Evolutionary conservation across 2,329 filamentous ascomycete genomes (phyloP).

Genomic region (Trichoderma cornu-damae): DNA sequence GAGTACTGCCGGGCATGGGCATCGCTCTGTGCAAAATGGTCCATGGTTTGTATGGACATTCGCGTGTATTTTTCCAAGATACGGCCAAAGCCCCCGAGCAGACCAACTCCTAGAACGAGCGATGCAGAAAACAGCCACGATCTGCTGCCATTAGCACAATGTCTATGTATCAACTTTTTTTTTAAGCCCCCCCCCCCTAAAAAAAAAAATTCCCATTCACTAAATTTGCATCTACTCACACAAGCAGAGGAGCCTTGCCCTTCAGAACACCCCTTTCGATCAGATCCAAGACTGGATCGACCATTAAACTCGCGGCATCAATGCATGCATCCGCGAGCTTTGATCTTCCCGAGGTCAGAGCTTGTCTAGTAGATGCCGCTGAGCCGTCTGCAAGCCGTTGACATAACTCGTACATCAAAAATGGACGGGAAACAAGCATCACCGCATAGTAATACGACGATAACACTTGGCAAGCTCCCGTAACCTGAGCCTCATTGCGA

Average conservation of each 20-base stretch:
- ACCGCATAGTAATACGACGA: constrained; percentile 53
- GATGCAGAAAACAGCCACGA: constrained; percentile 52
- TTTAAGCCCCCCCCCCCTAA: too few relatives aligned
- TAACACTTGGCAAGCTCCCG: constrained; percentile 48
- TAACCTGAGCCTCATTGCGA: constrained; percentile 30
- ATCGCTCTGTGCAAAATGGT: constrained; percentile 46
- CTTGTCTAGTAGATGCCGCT: constrained; percentile 20
- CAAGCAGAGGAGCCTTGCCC: constrained; percentile 44
- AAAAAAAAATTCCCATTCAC: too few relatives aligned
- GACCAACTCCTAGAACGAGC: constrained; percentile 47
- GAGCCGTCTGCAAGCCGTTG: constrained; percentile 39
- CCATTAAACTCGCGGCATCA: constrained; percentile 50
- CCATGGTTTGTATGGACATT: constrained; percentile 44
- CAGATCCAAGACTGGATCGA: constrained; percentile 44
- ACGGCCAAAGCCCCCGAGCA: constrained; percentile 48
- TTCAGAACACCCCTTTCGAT: constrained; percentile 40
- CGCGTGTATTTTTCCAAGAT: constrained; percentile 47
- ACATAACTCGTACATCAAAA: constrained; percentile 52
- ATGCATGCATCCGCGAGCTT: constrained; percentile 52
- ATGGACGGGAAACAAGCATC: constrained; percentile 52
- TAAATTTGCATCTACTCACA: constrained; percentile 37
- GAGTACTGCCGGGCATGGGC: constrained; percentile 50
- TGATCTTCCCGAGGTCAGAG: constrained; percentile 40
- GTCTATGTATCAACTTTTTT: too few relatives aligned
- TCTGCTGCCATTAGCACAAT: constrained; percentile 26